A percentile compares a stretch with the other conserved stretches of the same genome.
Evolutionary conservation across 2,329 filamentous ascomycete species (phyloP).

Genomic region (Scytalidium lignicola): DNA sequence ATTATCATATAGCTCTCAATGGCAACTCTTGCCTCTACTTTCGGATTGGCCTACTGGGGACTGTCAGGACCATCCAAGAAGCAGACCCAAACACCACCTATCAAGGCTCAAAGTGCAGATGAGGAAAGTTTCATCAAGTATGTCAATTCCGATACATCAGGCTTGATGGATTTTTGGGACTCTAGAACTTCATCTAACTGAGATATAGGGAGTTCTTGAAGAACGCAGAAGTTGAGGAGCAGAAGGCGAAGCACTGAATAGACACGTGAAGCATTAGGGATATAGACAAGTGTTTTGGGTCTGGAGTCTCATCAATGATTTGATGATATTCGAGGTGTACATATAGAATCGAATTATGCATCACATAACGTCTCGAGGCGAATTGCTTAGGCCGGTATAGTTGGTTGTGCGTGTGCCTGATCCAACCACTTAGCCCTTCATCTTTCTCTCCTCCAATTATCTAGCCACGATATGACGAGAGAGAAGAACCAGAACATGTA

Average conservation of each 20-base stretch:
- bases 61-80: constrained; percentile 21
- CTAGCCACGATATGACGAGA: too few species aligned
- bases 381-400: background rate
- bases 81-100: constrained; percentile 25
- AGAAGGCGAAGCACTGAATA: background rate
- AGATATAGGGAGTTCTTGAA: background rate
- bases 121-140: constrained; percentile 32
- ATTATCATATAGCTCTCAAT: constrained; percentile 25
- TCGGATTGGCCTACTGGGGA: constrained; percentile 13
- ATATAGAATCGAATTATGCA: background rate
- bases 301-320: background rate
- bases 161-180: background rate
- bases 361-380: background rate
- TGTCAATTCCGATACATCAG: constrained; percentile 5
- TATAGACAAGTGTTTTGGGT: background rate
- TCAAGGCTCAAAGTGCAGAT: constrained; percentile 29
- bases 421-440: background rate
- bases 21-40: constrained; percentile 17
- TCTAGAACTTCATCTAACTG: background rate
- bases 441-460: too few species aligned
- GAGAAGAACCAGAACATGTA: too few species aligned
- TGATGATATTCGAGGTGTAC: background rate
- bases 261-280: background rate
- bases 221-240: background rate
- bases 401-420: background rate